A percentile compares a stretch with the other conserved stretches of the same genome.
phyloP scores from a whole-genome alignment of 768 basidiomycete species.

The Lyophyllum decastes region DNA sequence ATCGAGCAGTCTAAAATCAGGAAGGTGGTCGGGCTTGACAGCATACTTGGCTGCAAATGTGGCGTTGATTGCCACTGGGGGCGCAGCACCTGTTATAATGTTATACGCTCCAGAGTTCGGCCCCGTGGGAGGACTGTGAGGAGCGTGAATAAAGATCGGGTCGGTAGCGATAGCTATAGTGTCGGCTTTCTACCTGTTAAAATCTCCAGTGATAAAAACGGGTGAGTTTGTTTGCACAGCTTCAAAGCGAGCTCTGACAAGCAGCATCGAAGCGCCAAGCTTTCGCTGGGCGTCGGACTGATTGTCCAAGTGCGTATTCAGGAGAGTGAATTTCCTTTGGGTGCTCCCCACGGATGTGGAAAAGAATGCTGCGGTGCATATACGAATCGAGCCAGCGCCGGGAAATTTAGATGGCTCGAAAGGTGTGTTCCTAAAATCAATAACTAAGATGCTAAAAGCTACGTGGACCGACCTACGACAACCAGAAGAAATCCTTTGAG shows the following conservation, averaged over 20 bases:
- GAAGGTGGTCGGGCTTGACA: constrained; percentile 28
- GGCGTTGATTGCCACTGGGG: constrained; percentile 41
- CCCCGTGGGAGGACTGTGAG: constrained; percentile 41
- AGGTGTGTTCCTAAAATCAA: constrained; percentile 38
- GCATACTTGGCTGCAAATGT: constrained; percentile 44
- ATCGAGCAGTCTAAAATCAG: constrained; percentile 46
- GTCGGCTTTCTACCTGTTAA: constrained; percentile 39
- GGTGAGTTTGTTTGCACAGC: constrained; percentile 38
- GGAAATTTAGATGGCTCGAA: constrained; percentile 51
- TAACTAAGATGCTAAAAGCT: background rate
- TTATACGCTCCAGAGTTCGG: constrained; percentile 50
- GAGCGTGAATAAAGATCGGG: background rate
- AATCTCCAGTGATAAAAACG: constrained; percentile 54
- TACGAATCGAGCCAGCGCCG: constrained; percentile 48
- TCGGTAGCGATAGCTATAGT: background rate
- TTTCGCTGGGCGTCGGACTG: constrained; percentile 51
- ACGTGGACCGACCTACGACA: constrained; percentile 41
- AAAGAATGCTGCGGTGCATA: constrained; percentile 49
- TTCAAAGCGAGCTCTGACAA: constrained; percentile 51
- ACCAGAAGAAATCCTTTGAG: constrained; percentile 54
- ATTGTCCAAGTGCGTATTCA: constrained; percentile 60
- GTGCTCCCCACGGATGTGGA: constrained; percentile 15
- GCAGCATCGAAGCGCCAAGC: constrained; percentile 52
- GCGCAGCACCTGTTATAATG: constrained; percentile 43
- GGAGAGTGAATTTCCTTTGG: constrained; percentile 35